These are phyloP conservation scores for Brasenia schreberi DNA, from an alignment of 164 flowering plant genomes.

Conservation along the genomic window DNA sequence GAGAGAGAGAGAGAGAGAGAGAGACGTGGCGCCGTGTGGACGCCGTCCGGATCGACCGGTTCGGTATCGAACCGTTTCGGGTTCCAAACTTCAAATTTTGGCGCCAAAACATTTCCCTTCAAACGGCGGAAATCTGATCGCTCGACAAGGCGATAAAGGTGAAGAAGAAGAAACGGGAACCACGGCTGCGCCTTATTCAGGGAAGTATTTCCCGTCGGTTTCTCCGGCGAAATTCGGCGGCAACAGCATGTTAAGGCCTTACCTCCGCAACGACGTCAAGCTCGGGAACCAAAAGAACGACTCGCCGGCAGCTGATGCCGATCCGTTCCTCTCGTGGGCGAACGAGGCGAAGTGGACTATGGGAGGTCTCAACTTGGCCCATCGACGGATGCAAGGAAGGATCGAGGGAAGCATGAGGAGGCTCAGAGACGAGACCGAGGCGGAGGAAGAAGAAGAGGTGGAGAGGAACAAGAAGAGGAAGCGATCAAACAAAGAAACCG, in stretches of 20 bases:
- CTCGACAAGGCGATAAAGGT: too few relatives aligned
- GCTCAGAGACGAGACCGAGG: slow-evolving; percentile 33
- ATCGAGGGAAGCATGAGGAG: slow-evolving; percentile 63
- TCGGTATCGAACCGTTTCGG: too few relatives aligned
- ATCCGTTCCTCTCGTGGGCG: slow-evolving; percentile 79
- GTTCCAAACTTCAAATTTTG: too few relatives aligned
- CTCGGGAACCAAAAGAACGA: slow-evolving; percentile 41
- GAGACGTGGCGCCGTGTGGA: too few relatives aligned
- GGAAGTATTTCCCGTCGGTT: not conserved
- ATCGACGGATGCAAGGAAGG: slow-evolving; percentile 62
- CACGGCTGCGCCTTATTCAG: too few relatives aligned
- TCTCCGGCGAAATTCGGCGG: slow-evolving; percentile 85
- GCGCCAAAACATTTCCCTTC: too few relatives aligned
- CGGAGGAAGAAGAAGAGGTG: slow-evolving; percentile 4
- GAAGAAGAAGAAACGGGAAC: too few relatives aligned
- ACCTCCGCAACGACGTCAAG: slow-evolving; percentile 51
- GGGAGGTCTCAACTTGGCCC: slow-evolving; percentile 78
- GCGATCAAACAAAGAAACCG: not conserved
- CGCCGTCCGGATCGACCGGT: too few relatives aligned
- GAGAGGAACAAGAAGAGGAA: not conserved
- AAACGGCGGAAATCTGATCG: too few relatives aligned
- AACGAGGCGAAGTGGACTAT: slow-evolving; percentile 90
- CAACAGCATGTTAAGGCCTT: slow-evolving; percentile 73
- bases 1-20: too few relatives aligned
- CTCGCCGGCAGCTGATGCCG: slow-evolving; percentile 52